A percentile compares a stretch with the other conserved stretches of the same genome.
Conservation (phyloP, 495 filamentous ascomycete species). For the Cudoniella acicularis region DNA sequence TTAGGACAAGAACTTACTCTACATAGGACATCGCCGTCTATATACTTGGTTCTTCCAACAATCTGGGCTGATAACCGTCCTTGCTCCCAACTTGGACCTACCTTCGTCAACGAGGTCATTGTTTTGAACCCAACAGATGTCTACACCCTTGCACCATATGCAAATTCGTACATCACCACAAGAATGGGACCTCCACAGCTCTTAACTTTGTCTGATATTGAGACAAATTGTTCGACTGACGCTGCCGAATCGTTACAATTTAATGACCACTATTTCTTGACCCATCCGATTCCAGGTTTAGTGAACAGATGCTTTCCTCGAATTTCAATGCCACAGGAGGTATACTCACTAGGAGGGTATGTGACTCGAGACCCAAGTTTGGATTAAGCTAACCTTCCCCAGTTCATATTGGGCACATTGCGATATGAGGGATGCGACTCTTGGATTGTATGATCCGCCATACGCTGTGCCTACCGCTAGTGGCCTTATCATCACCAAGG, state of each 20-base stretch:
- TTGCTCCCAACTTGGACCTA: constrained; percentile 17
- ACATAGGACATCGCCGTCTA: constrained; percentile 35
- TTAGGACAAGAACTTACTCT: neutral
- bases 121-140: constrained; percentile 12
- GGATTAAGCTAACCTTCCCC: neutral
- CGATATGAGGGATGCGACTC: constrained; percentile 1
- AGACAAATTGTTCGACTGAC: neutral
- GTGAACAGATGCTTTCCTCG: constrained; percentile 19
- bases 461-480: constrained; percentile 12
- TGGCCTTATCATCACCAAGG: constrained; percentile 3
- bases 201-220: constrained; percentile 11
- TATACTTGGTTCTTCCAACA: constrained; percentile 33
- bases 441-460: constrained; percentile 19
- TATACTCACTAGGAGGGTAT: constrained; percentile 15
- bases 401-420: constrained; percentile 20
- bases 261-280: neutral
- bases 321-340: constrained; percentile 8
- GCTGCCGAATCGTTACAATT: neutral
- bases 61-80: constrained; percentile 7
- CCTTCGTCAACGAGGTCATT: constrained; percentile 11
- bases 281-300: constrained; percentile 6
- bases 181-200: constrained; percentile 1
- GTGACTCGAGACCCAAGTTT: neutral
- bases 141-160: constrained; percentile 18
- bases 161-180: constrained; percentile 1